Percentiles rank a stretch among this genome's conserved stretches.
Evolutionary conservation across 805 yeast species (phyloP).

Genomic region (Nematodospora valgi): DNA sequence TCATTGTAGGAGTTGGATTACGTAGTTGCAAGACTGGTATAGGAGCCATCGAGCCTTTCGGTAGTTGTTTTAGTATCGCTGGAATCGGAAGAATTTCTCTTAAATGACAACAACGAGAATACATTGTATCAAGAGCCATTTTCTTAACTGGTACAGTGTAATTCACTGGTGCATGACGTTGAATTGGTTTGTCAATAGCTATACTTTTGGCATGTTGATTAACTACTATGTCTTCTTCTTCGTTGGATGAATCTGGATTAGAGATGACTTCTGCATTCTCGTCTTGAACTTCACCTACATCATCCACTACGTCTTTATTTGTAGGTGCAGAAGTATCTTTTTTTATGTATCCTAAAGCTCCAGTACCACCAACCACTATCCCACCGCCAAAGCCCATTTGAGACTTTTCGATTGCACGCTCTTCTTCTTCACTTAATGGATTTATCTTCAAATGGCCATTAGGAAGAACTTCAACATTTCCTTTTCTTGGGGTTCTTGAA

Average conservation of each 20-base stretch:
- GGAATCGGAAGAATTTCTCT: slow-evolving; percentile 91
- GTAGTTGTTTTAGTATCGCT: slow-evolving; percentile 70
- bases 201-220: slow-evolving; percentile 22
- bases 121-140: slow-evolving; percentile 66
- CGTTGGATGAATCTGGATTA: slow-evolving; percentile 15
- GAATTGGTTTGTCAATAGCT: slow-evolving; percentile 34
- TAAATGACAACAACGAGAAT: slow-evolving; percentile 89
- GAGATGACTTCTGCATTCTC: slow-evolving; percentile 15
- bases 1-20: slow-evolving; percentile 86
- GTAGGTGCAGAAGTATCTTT: slow-evolving; percentile 16
- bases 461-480: slow-evolving; percentile 61
- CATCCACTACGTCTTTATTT: slow-evolving; percentile 11
- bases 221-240: slow-evolving; percentile 19
- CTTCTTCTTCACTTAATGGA: slow-evolving; percentile 54
- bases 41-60: slow-evolving; percentile 74
- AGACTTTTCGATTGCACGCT: slow-evolving; percentile 36
- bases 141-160: slow-evolving; percentile 36
- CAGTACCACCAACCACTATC: slow-evolving; percentile 76
- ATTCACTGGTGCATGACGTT: slow-evolving; percentile 13
- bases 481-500: slow-evolving; percentile 74
- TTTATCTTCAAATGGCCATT: slow-evolving; percentile 53
- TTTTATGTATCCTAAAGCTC: slow-evolving; percentile 50
- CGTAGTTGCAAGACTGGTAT: slow-evolving; percentile 65
- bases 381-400: slow-evolving; percentile 53
- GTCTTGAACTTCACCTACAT: too few species aligned